phyloP scores from a whole-genome alignment of 1,284 basidiomycete species.

The Marasmius tenuissimus region DNA sequence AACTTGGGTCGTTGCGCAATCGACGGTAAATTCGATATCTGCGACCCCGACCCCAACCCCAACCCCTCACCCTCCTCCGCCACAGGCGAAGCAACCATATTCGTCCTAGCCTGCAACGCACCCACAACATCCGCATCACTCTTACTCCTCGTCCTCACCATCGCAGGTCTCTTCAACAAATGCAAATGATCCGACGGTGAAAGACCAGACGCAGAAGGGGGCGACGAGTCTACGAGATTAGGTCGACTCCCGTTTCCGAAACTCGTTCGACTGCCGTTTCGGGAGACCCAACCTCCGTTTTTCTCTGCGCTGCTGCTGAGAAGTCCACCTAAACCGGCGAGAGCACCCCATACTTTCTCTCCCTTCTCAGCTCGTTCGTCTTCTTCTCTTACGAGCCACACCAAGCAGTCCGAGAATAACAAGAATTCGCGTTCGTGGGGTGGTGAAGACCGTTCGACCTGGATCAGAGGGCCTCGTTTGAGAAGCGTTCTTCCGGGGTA shows the following conservation, averaged over 20 bases:
- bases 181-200: constrained; percentile 10
- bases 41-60: not conserved
- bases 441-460: constrained; percentile 49
- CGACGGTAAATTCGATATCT: not conserved
- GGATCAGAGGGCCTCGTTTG: constrained; percentile 62
- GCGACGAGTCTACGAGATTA: not conserved
- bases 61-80: not conserved
- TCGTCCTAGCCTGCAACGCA: constrained; percentile 10
- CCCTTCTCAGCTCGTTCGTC: constrained; percentile 23
- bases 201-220: not conserved
- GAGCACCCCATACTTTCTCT: constrained; percentile 9
- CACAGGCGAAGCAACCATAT: not conserved
- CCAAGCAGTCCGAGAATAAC: constrained; percentile 77
- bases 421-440: constrained; percentile 70
- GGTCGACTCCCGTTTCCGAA: not conserved
- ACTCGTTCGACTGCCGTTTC: not conserved
- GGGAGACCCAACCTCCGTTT: not conserved
- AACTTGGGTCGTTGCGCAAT: not conserved
- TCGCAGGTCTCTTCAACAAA: constrained; percentile 26
- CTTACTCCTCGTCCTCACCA: constrained; percentile 54
- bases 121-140: constrained; percentile 56
- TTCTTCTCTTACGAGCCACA: constrained; percentile 71
- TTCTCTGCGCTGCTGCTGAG: not conserved
- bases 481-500: constrained; percentile 77
- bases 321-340: not conserved